Percentiles rank a stretch among this genome's conserved stretches.
phyloP scores from a whole-genome alignment of 179 eudicot genomes.

The Amaranthus tricolor region DNA sequence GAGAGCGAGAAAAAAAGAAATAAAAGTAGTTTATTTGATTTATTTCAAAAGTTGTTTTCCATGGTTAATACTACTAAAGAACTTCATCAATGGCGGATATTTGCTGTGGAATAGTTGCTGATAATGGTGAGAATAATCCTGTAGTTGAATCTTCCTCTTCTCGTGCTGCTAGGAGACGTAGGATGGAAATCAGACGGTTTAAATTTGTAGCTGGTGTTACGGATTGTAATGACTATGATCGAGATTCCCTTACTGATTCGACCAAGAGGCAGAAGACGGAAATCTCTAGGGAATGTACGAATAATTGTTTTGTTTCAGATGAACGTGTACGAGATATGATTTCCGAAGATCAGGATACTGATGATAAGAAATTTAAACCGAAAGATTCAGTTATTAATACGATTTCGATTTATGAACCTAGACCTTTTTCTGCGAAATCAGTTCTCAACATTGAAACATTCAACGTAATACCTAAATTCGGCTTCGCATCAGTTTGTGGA shows the following conservation, averaged over 20 bases:
- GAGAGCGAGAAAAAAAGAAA: background rate
- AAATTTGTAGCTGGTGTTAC: constrained; percentile 41
- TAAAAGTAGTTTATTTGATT: background rate
- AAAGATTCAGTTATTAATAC: background rate
- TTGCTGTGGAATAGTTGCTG: constrained; percentile 37
- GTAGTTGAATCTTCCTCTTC: constrained; percentile 29
- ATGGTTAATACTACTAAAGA: background rate
- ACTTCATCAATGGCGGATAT: constrained; percentile 59
- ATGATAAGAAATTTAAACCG: background rate
- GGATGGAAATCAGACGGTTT: constrained; percentile 59
- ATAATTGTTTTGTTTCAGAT: background rate
- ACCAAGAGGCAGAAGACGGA: constrained; percentile 41
- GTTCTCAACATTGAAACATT: constrained; percentile 8
- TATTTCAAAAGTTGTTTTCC: background rate
- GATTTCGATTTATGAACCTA: background rate
- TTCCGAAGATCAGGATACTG: background rate
- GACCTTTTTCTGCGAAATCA: constrained; percentile 5
- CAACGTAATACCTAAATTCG: constrained; percentile 43
- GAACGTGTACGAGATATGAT: background rate
- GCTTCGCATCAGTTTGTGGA: constrained; percentile 73
- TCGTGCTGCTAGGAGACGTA: constrained; percentile 45
- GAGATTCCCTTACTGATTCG: constrained; percentile 6
- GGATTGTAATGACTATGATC: constrained; percentile 4
- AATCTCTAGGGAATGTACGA: constrained; percentile 27
- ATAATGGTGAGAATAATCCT: constrained; percentile 37